Evolutionary conservation across 2,329 filamentous ascomycete species (phyloP).

Genomic region (Stemphylium vesicarium): DNA sequence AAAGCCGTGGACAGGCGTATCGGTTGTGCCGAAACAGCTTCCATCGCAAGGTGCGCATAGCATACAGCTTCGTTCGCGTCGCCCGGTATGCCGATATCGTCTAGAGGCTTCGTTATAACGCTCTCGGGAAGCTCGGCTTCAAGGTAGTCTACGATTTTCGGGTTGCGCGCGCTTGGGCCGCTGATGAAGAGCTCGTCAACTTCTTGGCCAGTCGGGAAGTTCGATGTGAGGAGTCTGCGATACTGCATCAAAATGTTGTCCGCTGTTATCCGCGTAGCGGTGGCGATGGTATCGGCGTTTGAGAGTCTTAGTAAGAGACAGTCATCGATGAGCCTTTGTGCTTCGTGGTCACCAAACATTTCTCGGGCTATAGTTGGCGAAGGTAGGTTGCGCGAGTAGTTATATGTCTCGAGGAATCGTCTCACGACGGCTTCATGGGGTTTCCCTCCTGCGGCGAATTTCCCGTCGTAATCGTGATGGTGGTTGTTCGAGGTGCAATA

Average conservation of each 20-base stretch:
- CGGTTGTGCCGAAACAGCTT: slow-evolving; percentile 48
- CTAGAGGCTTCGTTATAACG: slow-evolving; percentile 60
- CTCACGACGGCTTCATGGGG: slow-evolving; percentile 61
- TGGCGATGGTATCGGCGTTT: slow-evolving; percentile 62
- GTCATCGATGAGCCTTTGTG: slow-evolving; percentile 59
- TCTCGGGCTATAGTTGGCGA: slow-evolving; percentile 67
- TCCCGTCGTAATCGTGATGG: slow-evolving; percentile 61
- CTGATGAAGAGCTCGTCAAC: slow-evolving; percentile 67
- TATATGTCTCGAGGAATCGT: slow-evolving; percentile 54
- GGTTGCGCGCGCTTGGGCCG: slow-evolving; percentile 64
- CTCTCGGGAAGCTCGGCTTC: slow-evolving; percentile 56
- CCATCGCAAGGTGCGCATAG: slow-evolving; percentile 68
- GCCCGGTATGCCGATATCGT: slow-evolving; percentile 63
- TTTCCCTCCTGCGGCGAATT: slow-evolving; percentile 57
- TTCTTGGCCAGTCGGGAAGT: slow-evolving; percentile 38
- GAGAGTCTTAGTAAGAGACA: slow-evolving; percentile 54
- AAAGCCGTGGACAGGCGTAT: not conserved
- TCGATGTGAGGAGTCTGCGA: slow-evolving; percentile 55
- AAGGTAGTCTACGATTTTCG: slow-evolving; percentile 63
- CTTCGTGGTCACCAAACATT: slow-evolving; percentile 64
- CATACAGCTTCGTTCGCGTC: slow-evolving; percentile 66
- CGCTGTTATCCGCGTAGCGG: slow-evolving; percentile 65
- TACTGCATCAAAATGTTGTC: slow-evolving; percentile 63
- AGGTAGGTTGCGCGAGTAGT: slow-evolving; percentile 59
- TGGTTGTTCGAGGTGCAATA: slow-evolving; percentile 59